Conservation (phyloP, 1,284 basidiomycete species). For the Gomphus bonarii region DNA sequence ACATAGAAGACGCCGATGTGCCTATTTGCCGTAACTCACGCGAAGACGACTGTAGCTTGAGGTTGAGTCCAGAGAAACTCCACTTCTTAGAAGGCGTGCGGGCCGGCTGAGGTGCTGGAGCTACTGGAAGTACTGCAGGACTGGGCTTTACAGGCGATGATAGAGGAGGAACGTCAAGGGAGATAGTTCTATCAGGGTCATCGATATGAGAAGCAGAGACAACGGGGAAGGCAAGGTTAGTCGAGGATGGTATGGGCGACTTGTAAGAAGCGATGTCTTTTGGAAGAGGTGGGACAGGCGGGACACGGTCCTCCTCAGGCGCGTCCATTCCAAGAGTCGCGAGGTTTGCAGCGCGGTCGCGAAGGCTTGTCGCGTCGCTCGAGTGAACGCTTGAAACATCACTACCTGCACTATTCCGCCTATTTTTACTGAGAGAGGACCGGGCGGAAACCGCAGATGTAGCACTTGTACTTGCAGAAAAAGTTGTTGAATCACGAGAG, state of each 20-base stretch:
- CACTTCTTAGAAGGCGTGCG: slow-evolving; percentile 84
- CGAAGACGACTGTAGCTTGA: slow-evolving; percentile 39
- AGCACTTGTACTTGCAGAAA: slow-evolving; percentile 64
- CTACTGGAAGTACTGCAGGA: slow-evolving; percentile 27
- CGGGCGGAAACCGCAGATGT: slow-evolving; percentile 59
- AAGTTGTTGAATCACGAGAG: slow-evolving; percentile 74
- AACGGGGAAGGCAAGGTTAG: slow-evolving; percentile 39
- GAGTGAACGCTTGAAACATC: slow-evolving; percentile 72
- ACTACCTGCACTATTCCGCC: slow-evolving; percentile 78
- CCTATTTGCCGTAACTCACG: slow-evolving; percentile 27
- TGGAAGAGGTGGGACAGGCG: slow-evolving; percentile 93
- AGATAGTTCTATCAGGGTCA: slow-evolving; percentile 32
- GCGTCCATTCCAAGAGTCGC: slow-evolving; percentile 41
- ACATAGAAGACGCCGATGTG: slow-evolving; percentile 47
- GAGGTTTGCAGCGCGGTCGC: slow-evolving; percentile 55
- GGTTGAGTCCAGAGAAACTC: slow-evolving; percentile 88
- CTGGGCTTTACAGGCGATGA: slow-evolving; percentile 22
- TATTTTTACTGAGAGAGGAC: slow-evolving; percentile 49
- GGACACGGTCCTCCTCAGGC: slow-evolving; percentile 52
- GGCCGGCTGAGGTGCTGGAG: slow-evolving; percentile 25
- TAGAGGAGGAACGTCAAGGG: slow-evolving; percentile 41
- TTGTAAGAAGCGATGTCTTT: slow-evolving; percentile 80
- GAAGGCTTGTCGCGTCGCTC: slow-evolving; percentile 47
- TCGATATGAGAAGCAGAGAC: slow-evolving; percentile 15
- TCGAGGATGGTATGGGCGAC: slow-evolving; percentile 49